Conservation (phyloP, 495 filamentous ascomycete species). For the Bacidia rubella region DNA sequence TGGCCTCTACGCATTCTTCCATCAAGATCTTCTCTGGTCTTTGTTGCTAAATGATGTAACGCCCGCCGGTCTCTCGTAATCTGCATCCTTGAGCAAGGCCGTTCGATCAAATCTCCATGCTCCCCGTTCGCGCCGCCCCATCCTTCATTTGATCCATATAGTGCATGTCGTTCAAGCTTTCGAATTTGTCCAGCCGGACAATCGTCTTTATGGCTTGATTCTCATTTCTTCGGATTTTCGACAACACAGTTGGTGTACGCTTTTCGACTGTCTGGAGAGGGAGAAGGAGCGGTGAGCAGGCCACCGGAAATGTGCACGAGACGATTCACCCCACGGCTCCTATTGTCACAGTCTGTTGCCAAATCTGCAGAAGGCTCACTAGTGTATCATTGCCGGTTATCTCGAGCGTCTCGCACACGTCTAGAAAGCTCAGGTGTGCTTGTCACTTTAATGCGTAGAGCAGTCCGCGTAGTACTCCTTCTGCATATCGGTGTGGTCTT, state of each 20-base stretch:
- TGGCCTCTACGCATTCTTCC: conserved; percentile 2
- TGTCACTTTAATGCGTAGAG: neutral
- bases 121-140: neutral
- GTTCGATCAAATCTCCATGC: neutral
- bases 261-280: neutral
- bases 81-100: neutral
- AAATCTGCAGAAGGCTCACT: conserved; percentile 1
- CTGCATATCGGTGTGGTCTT: neutral
- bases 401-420: conserved; percentile 8
- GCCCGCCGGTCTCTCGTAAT: conserved; percentile 4
- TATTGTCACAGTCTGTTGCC: conserved; percentile 2
- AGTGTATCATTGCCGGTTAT: conserved; percentile 5
- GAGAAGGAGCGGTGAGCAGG: neutral
- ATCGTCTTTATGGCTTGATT: neutral
- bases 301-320: conserved; percentile 6
- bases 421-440: conserved; percentile 5
- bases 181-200: conserved; percentile 3
- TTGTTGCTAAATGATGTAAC: conserved; percentile 5
- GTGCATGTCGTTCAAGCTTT: neutral
- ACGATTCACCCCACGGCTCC: conserved; percentile 8
- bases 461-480: conserved; percentile 1
- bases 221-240: neutral
- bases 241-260: conserved; percentile 4
- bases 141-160: neutral
- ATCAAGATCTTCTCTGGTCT: conserved; percentile 3